Base-by-base conservation (phyloP, 129 eudicot genomes). In the Pulicaria dysenterica region DNA sequence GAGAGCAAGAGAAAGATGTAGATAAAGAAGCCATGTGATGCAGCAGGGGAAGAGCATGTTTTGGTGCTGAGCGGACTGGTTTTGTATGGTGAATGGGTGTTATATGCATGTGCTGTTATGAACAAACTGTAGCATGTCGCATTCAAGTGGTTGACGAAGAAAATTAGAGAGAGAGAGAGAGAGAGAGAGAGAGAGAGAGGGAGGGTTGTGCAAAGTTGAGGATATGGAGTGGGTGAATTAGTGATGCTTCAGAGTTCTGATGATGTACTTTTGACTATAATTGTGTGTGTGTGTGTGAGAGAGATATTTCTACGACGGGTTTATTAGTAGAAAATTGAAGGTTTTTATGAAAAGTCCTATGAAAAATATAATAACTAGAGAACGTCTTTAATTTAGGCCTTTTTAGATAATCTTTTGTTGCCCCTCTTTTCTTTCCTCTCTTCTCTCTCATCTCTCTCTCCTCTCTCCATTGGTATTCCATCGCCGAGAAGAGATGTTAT, bases 31-130 rank as follows among this genome's bases (percentile, higher is more conserved):
- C 7, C 40, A 44, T 44, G 70, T 58, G 71, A 43, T 16, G 51
- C 17, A 48, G 51, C 17, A 48, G 15, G 38, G 38, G 71, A 46
- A 45, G 49, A 16, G 41, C 42, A 65, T 65, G 47, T 74, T 80
- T 47, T 79, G 76, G 80, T 75, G 82, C 75, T 78, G 19, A 51
- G 13, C 17, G 40, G 2, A 44, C 5, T 65, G 19, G 71, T 45
- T 45, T 65, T 70, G 50, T 11, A 8, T 54, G 37, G 62, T 53
- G 49, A 53, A 69, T 56, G 11, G 19, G 39, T 17, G 70, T 65
- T 44, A 58, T 58, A 31, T 67, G 59, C 16, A 46, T 42, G 44
- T 45, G 54, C 11, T 9, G 15, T 3, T 43, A 14, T 45, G 11
- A 5, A 4, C 10, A n/a, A 41, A 15, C 12, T 50, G 61, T 43